A percentile compares a stretch with the other conserved stretches of the same genome.
Conservation (phyloP, 1,139 yeast genomes). For the Kodamaea fungicola region DNA sequence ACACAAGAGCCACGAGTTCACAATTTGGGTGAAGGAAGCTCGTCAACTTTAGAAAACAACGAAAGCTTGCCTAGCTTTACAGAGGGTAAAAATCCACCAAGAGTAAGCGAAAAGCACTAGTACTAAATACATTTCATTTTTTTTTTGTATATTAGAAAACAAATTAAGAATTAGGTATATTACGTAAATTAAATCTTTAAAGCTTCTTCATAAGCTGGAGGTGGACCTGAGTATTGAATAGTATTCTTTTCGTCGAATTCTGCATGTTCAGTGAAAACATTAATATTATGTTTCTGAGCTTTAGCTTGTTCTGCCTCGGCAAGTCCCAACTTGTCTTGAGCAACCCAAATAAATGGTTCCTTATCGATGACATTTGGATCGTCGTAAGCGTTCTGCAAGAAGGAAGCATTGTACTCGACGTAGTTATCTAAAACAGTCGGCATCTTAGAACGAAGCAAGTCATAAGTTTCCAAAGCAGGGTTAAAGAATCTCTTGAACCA, state of each 20-base stretch:
- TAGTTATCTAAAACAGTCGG: conserved; percentile 41
- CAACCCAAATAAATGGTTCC: conserved; percentile 69
- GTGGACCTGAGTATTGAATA: conserved; percentile 54
- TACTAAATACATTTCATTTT: neutral
- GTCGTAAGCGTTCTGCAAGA: conserved; percentile 53
- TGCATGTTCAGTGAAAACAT: conserved; percentile 58
- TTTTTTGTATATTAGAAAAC: neutral
- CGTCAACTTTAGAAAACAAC: conserved; percentile 8
- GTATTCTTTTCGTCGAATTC: conserved; percentile 53
- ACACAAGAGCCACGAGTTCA: neutral
- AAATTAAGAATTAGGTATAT: neutral
- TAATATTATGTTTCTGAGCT: conserved; percentile 53
- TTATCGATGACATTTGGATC: conserved; percentile 61
- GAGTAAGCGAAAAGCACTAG: conserved; percentile 8
- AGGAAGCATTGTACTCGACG: conserved; percentile 41
- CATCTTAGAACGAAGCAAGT: conserved; percentile 34
- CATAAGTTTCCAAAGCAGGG: conserved; percentile 41
- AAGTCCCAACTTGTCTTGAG: conserved; percentile 66
- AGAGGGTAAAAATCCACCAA: conserved; percentile 13
- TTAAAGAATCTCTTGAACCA: conserved; percentile 38
- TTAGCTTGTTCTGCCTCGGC: conserved; percentile 57
- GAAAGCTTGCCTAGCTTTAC: conserved; percentile 14
- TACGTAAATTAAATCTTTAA: conserved; percentile 26
- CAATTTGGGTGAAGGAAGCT: conserved; percentile 7
- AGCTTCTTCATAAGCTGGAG: conserved; percentile 54